Conservation (phyloP, 768 basidiomycete species). For the Lyophyllum atratum region DNA sequence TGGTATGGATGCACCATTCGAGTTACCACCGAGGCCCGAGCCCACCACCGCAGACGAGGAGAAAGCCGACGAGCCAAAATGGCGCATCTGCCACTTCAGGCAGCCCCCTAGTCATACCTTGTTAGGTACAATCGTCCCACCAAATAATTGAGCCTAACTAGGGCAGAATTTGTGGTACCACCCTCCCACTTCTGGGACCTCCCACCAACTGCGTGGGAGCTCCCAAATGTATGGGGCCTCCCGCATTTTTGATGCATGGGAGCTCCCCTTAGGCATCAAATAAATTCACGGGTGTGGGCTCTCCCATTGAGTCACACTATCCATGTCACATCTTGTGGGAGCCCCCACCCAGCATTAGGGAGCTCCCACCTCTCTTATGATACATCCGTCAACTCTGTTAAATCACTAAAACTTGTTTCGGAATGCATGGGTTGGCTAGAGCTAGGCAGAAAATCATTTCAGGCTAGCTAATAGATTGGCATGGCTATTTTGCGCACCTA, state of each 20-base stretch:
- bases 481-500: too few relatives aligned
- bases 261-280: background rate
- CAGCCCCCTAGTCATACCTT: background rate
- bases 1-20: slow-evolving; percentile 21
- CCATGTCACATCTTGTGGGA: background rate
- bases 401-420: too few relatives aligned
- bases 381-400: too few relatives aligned
- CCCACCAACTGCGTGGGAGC: background rate
- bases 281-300: background rate
- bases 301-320: background rate
- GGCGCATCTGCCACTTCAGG: background rate
- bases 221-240: background rate
- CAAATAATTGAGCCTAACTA: background rate
- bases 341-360: too few relatives aligned
- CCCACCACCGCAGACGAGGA: background rate
- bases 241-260: background rate
- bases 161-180: background rate
- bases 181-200: background rate
- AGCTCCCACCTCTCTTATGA: too few relatives aligned
- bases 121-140: background rate
- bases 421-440: too few relatives aligned
- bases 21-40: slow-evolving; percentile 22
- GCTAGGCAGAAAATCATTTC: too few relatives aligned
- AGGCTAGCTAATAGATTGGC: too few relatives aligned
- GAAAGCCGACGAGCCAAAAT: background rate